phyloP scores from a whole-genome alignment of 106 monocot species.

The Narthecium ossifragum region DNA sequence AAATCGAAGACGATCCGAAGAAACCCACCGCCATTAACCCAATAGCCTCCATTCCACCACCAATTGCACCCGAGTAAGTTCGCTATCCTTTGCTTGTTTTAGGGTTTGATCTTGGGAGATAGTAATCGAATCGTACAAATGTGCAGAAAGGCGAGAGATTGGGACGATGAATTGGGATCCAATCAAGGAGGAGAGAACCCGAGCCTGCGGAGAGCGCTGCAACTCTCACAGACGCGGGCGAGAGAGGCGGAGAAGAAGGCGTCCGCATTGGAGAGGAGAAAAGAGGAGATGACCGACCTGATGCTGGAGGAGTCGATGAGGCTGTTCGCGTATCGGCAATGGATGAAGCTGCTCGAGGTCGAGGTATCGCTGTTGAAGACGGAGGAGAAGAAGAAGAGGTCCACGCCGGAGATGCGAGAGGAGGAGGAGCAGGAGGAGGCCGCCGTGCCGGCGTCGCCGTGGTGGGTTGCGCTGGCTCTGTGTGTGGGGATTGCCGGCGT shows the following conservation, averaged over 20 bases:
- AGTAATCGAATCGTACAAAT: neutral
- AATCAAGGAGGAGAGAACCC: slow-evolving; percentile 6
- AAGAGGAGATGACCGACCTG: slow-evolving; percentile 6
- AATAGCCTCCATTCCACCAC: neutral
- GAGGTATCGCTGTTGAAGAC: slow-evolving; percentile 14
- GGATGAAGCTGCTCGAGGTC: slow-evolving; percentile 35
- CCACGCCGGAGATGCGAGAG: no score
- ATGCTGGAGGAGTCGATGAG: slow-evolving; percentile 24
- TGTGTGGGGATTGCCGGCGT: slow-evolving; percentile 20
- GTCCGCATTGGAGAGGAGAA: neutral
- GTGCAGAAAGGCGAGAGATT: neutral
- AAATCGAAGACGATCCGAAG: no score
- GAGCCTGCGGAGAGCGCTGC: slow-evolving; percentile 32
- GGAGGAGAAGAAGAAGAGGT: neutral
- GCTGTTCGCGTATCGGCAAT: slow-evolving; percentile 22
- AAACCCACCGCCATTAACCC: slow-evolving; percentile 6
- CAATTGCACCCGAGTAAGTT: neutral
- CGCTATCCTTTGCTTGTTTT: neutral
- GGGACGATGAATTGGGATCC: slow-evolving; percentile 9
- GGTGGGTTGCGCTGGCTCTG: slow-evolving; percentile 27
- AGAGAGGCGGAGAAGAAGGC: slow-evolving; percentile 41
- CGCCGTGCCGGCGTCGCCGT: neutral
- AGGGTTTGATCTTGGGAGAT: neutral
- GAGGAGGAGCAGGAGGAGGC: neutral
- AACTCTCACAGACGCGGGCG: slow-evolving; percentile 36